Base-by-base conservation (phyloP, 805 yeast genomes). In the Barnettozyma vustinii region DNA sequence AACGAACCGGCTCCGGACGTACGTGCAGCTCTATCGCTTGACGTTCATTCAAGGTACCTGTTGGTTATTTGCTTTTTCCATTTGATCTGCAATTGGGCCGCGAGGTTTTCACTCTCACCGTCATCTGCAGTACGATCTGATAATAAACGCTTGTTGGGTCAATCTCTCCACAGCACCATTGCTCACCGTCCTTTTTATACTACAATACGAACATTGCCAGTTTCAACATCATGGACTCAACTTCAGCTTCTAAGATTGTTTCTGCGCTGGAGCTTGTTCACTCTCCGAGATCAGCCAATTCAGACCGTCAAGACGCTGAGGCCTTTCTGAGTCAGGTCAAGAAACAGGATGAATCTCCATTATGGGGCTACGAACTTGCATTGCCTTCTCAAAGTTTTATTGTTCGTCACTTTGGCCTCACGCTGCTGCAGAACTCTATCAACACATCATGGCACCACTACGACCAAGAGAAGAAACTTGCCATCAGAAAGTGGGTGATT, bases 301-400 rank as follows among this genome's bases (percentile, higher is more conserved):
- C 66, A 4, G 75, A 77, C 45, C 72, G 86, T 30, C 71, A 73
- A 42, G 74, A 76, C 49, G 84, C 84, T 8, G 84, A 80, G 58
- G 58, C 66, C 63, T 87, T 88, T 56, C 71, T 94, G 30, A 97
- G 90, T 57, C 71, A 80, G 10, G 79, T 92, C 23, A 91, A 88
- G 61, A 68, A 73, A 40, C 82, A 84, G 52, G 86, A 83, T 9
- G 95, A 91, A 62, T 83, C 96, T 19, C 97, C 99, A 0, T 79
- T 72, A 52, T 89, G 96, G 91, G 97, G 97, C 3, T 92, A 84
- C 66, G 89, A 86, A 63, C 74, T 94, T 50, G 89, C 96, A 1
- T 62, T 79, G 23, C 81, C 64, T 71, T 79, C 68, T 71, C 81
- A 56, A 71, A 77, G 84, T 61, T 78, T 74, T 55, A 81, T 88